A percentile compares a stretch with the other conserved stretches of the same genome.
These are phyloP conservation scores for Cylindrotheca closterium DNA, from an alignment of 108 stramenopile species.

Conservation along the genomic window DNA sequence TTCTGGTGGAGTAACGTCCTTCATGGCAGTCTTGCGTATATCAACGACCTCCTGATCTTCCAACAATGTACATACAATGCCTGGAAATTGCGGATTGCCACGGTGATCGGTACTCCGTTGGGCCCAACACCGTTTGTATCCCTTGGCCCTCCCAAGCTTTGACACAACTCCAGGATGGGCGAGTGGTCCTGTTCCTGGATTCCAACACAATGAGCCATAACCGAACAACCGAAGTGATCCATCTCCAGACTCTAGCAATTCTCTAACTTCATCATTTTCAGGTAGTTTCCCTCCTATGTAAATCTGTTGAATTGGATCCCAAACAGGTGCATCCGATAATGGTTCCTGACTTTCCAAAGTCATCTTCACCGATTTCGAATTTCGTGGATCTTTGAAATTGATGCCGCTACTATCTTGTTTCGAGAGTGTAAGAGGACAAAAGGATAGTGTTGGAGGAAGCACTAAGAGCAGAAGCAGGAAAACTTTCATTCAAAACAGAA, in stretches of 20 bases:
- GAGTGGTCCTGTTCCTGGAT: conserved; percentile 71
- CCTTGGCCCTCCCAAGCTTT: conserved; percentile 29
- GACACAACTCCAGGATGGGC: conserved; percentile 18
- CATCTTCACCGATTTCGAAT: too few relatives aligned
- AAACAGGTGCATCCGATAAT: conserved; percentile 31
- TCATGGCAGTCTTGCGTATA: neutral
- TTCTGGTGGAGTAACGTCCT: neutral
- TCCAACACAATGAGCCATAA: conserved; percentile 87
- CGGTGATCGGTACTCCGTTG: conserved; percentile 88
- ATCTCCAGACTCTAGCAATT: conserved; percentile 40
- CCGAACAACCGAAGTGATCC: conserved; percentile 71
- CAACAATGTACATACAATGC: conserved; percentile 85
- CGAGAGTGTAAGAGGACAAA: too few relatives aligned
- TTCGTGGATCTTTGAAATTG: too few relatives aligned
- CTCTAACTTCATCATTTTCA: conserved; percentile 39
- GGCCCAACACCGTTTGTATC: conserved; percentile 79
- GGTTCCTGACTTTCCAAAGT: too few relatives aligned
- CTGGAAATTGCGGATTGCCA: conserved; percentile 64
- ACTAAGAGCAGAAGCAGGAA: too few relatives aligned
- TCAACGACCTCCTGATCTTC: conserved; percentile 58
- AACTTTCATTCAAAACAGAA: too few relatives aligned
- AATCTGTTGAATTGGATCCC: conserved; percentile 73
- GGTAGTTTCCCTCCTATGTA: conserved; percentile 69
- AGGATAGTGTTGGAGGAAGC: too few relatives aligned
- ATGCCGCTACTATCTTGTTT: too few relatives aligned